Conservation (phyloP, 331 rosid genomes). For the Malus hybrid region DNA sequence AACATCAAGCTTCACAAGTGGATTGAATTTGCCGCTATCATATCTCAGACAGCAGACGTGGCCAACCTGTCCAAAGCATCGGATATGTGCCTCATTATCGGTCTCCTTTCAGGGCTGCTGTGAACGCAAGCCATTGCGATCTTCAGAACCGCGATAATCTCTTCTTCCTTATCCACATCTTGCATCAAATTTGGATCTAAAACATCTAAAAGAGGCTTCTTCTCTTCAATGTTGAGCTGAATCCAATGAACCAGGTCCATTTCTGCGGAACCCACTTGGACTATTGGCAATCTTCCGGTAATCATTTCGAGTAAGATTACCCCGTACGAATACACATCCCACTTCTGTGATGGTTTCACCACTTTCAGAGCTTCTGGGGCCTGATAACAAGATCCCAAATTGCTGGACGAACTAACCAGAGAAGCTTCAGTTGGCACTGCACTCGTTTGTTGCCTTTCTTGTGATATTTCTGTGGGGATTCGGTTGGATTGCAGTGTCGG, state of each 20-base stretch:
- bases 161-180: constrained; percentile 69
- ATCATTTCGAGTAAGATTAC: constrained; percentile 85
- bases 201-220: constrained; percentile 79
- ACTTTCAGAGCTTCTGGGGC: constrained; percentile 82
- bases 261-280: constrained; percentile 68
- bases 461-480: constrained; percentile 51
- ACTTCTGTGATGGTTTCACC: constrained; percentile 96
- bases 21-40: constrained; percentile 16
- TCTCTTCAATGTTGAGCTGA: constrained; percentile 87
- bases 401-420: constrained; percentile 21
- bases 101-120: constrained; percentile 80
- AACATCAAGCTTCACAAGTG: constrained; percentile 27
- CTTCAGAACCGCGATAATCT: constrained; percentile 77
- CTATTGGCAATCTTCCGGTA: constrained; percentile 68
- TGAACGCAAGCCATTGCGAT: constrained; percentile 87
- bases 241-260: constrained; percentile 95
- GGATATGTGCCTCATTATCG: constrained; percentile 69
- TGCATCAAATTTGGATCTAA: constrained; percentile 64
- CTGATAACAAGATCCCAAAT: constrained; percentile 56
- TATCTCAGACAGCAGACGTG: constrained; percentile 40
- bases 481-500: constrained; percentile 74
- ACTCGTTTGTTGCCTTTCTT: constrained; percentile 50
- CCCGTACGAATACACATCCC: constrained; percentile 92
- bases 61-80: constrained; percentile 74
- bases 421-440: constrained; percentile 40